Conservation (phyloP, 2,329 filamentous ascomycete species). For the Graphiopsis chlorocephala region DNA sequence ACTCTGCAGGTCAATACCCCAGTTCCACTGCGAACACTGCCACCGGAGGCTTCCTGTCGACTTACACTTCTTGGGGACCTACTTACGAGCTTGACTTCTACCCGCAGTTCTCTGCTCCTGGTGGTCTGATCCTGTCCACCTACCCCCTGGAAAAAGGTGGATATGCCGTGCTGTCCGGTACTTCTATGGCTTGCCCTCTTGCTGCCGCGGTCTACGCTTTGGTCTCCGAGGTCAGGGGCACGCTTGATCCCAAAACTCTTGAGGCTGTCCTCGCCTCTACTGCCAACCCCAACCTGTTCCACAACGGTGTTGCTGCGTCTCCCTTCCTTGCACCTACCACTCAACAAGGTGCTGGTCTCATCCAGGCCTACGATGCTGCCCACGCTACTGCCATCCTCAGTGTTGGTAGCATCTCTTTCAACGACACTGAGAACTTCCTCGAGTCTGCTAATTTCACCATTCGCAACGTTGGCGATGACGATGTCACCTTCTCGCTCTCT, state of each 20-base stretch:
- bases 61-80: slow-evolving; percentile 60
- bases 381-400: slow-evolving; percentile 53
- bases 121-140: slow-evolving; percentile 59
- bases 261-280: slow-evolving; percentile 28
- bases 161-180: slow-evolving; percentile 55
- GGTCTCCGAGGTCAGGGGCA: slow-evolving; percentile 30
- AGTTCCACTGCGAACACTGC: slow-evolving; percentile 21
- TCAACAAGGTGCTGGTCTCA: slow-evolving; percentile 60
- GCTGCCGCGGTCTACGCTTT: slow-evolving; percentile 48
- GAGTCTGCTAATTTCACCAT: slow-evolving; percentile 53
- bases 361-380: slow-evolving; percentile 60
- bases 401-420: slow-evolving; percentile 60
- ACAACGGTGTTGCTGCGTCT: slow-evolving; percentile 28
- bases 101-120: slow-evolving; percentile 56
- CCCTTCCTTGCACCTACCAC: slow-evolving; percentile 47
- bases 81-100: slow-evolving; percentile 58
- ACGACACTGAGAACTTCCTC: slow-evolving; percentile 60
- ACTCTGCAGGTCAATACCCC: slow-evolving; percentile 18
- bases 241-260: slow-evolving; percentile 27
- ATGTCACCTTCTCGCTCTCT: slow-evolving; percentile 53
- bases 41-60: slow-evolving; percentile 52
- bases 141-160: slow-evolving; percentile 44
- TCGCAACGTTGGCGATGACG: slow-evolving; percentile 51
- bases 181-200: slow-evolving; percentile 60
- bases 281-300: slow-evolving; percentile 29